Evolutionary conservation across 768 basidiomycete species (phyloP).

Genomic region (Leccinum aurantiacum): DNA sequence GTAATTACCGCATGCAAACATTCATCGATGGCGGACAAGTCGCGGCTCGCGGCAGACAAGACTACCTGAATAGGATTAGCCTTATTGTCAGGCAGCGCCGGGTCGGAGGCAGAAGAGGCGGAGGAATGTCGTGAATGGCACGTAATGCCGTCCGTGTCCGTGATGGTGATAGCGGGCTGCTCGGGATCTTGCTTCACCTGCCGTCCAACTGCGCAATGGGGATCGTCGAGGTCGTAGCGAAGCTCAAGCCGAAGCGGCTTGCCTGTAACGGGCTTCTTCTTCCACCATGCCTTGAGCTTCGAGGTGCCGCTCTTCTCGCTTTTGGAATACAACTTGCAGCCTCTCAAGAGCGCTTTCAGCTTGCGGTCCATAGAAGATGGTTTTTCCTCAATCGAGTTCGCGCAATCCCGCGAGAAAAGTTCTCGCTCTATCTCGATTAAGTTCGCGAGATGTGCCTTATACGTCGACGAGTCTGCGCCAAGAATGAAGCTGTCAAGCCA

Average conservation of each 20-base stretch:
- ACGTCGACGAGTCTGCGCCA: conserved; percentile 37
- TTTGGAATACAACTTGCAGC: conserved; percentile 38
- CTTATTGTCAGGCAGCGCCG: conserved; percentile 35
- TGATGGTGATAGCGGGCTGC: conserved; percentile 21
- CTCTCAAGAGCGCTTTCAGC: conserved; percentile 44
- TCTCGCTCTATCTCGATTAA: conserved; percentile 38
- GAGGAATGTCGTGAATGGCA: conserved; percentile 14
- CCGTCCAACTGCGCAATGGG: conserved; percentile 40
- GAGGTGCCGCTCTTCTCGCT: conserved; percentile 40
- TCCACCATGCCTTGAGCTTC: conserved; percentile 63
- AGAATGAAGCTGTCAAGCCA: conserved; percentile 41
- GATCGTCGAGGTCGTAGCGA: conserved; percentile 42
- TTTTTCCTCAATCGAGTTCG: conserved; percentile 25
- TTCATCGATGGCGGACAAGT: conserved; percentile 55
- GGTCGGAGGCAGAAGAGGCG: conserved; percentile 8
- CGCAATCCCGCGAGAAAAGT: conserved; percentile 27
- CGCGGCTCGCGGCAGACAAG: conserved; percentile 53
- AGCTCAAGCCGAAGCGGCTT: conserved; percentile 40
- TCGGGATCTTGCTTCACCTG: conserved; percentile 31
- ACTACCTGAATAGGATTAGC: conserved; percentile 47
- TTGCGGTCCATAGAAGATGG: conserved; percentile 34
- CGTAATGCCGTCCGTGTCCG: conserved; percentile 24
- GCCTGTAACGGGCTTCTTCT: conserved; percentile 50
- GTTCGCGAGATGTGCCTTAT: conserved; percentile 36
- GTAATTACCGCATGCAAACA: conserved; percentile 51